A percentile compares a stretch with the other conserved stretches of the same genome.
Conservation (phyloP, 2,329 filamentous ascomycete species). For the Trichoderma sp. region DNA sequence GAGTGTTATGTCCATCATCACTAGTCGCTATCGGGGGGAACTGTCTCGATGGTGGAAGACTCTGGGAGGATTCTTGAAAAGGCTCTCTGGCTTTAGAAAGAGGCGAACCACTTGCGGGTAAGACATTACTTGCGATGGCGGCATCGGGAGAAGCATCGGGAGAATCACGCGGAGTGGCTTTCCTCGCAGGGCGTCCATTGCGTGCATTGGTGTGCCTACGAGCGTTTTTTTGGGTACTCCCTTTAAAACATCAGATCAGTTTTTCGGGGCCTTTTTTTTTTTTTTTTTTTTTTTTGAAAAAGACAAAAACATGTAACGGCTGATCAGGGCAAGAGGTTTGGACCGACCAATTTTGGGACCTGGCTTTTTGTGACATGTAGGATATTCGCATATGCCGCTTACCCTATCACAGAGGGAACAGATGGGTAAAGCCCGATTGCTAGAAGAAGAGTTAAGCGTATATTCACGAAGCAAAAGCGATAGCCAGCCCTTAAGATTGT, state of each 20-base stretch:
- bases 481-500: no score
- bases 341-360: not conserved
- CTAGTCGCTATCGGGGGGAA: not conserved
- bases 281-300: no score
- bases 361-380: not conserved
- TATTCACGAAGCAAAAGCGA: no score
- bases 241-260: not conserved
- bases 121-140: not conserved
- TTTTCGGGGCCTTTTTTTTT: no score
- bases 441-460: not conserved
- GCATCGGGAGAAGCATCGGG: not conserved
- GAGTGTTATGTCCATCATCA: not conserved
- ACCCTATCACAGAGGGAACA: not conserved
- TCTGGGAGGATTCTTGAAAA: no score
- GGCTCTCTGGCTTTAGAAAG: no score
- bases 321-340: no score
- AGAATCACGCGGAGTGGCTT: not conserved
- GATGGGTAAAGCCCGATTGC: not conserved
- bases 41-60: no score
- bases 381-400: slow-evolving; percentile 1
- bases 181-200: not conserved
- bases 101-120: not conserved
- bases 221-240: not conserved
- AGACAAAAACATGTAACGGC: no score
- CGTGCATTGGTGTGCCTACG: not conserved